phyloP scores from a whole-genome alignment of 257 asterid species.

The Salvia splendens region DNA sequence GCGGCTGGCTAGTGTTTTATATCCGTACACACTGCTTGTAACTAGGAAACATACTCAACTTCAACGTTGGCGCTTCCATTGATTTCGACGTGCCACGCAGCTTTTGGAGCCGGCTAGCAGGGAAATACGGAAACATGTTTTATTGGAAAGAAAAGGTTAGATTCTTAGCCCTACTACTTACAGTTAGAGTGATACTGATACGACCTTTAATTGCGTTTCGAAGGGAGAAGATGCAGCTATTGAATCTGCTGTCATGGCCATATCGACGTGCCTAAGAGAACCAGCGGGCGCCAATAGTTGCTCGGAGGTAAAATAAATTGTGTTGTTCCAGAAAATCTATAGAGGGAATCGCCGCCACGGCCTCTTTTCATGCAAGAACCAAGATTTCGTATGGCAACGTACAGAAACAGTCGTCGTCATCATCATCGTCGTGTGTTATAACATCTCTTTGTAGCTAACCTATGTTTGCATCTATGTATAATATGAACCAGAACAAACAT shows the following conservation, averaged over 20 bases:
- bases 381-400: not conserved
- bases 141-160: constrained; percentile 92
- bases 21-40: not conserved
- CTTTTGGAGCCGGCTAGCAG: constrained; percentile 94
- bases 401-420: constrained; percentile 1
- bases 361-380: not conserved
- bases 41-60: constrained; percentile 86
- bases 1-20: not conserved
- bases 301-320: constrained; percentile 56
- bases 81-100: constrained; percentile 91
- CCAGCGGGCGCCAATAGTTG: constrained; percentile 74
- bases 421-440: not conserved
- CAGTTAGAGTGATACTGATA: not conserved
- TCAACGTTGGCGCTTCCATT: constrained; percentile 85
- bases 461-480: constrained; percentile 2
- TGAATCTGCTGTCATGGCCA: constrained; percentile 87
- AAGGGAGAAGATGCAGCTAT: constrained; percentile 85
- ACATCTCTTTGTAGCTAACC: not conserved
- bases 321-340: not conserved
- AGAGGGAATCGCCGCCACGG: not conserved
- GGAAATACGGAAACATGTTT: constrained; percentile 88
- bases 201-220: constrained; percentile 7
- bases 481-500: constrained; percentile 9
- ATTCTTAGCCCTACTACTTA: not conserved
- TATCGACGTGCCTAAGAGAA: constrained; percentile 77